These are phyloP conservation scores for Debaryomyces tyrocola DNA, from an alignment of 805 yeast genomes.

Conservation along the genomic window DNA sequence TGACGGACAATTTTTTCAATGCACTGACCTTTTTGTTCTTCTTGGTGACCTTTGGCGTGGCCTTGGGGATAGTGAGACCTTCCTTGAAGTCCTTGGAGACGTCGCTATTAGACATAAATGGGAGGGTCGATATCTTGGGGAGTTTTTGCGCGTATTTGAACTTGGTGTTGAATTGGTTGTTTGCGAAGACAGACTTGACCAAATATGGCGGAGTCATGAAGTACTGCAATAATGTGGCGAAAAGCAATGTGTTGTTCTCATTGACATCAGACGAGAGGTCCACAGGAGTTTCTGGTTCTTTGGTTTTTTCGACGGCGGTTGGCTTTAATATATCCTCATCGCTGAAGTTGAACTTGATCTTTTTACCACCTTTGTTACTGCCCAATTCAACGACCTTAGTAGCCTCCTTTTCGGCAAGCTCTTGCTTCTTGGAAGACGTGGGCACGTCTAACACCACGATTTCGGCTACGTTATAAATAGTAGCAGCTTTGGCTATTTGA, in stretches of 20 bases:
- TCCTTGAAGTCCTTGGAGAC: constrained; percentile 49
- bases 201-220: constrained; percentile 86
- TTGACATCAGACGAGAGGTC: constrained; percentile 4
- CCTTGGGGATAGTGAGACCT: constrained; percentile 56
- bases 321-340: constrained; percentile 28
- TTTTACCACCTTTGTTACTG: constrained; percentile 24
- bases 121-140: constrained; percentile 72
- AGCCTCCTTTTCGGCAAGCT: constrained; percentile 18
- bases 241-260: constrained; percentile 43
- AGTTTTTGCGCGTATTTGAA: constrained; percentile 64
- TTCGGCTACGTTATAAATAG: constrained; percentile 70
- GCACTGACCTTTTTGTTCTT: constrained; percentile 46
- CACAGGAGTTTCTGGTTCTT: constrained; percentile 13
- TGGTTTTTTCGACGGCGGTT: constrained; percentile 12
- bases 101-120: constrained; percentile 60
- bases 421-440: constrained; percentile 14
- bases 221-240: constrained; percentile 72
- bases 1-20: constrained; percentile 46
- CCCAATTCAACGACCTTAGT: constrained; percentile 19
- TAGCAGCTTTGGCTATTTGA: constrained; percentile 76
- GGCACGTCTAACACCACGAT: constrained; percentile 66
- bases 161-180: constrained; percentile 40
- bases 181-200: constrained; percentile 58
- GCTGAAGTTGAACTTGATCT: constrained; percentile 29
- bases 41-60: constrained; percentile 32